Evolutionary conservation across 768 basidiomycete species (phyloP), one percentile per base, ranked within the genome.

Genomic region (Crassisporium funariophilum): DNA sequence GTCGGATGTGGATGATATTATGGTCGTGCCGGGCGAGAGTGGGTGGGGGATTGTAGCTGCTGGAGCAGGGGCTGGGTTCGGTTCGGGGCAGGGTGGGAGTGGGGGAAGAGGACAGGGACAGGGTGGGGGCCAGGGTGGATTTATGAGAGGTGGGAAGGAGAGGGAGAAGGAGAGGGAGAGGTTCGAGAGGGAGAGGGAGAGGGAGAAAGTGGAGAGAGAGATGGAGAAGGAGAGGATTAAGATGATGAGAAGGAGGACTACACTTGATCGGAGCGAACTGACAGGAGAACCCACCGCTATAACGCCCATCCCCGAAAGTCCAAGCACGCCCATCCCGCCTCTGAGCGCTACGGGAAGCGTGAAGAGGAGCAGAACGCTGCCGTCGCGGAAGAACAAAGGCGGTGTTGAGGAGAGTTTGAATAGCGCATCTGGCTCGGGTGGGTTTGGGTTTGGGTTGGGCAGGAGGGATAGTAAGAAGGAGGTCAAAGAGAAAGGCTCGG

Each of bases 311-410:
- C 55, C 63, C 12, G 80, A 83, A 56, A 60, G 70, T 37, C 61
- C 56, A 22, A 41, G 50, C n/a, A 27, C 41, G 43, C 24, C 59
- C 27, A 49, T 50, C 21, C 69, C 56, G 31, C 63, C 62, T 40
- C 67, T 59, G 27, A 59, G 61, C 11, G 61, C 64, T 7, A 60
- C 69, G 2, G 65, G 68, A 11, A 73, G 71, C 17, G 70, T 85
- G 19, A 72, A 69, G 39, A 74, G 87, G 19, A 86, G 87, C 58
- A 76, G 81, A 46, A 90, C 87, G 27, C 45, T 90, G 36, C 87
- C 87, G 1, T 73, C 77, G 29, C 57, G 76, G 29, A 62, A 68
- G 44, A 64, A 63, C 54, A 54, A 49, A 17, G 49, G 33, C 8
- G 37, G 44, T 15, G 23, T 24, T 31, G 29, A 31, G n/a, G n/a